Conservation (phyloP, 768 basidiomycete species). For the Rubroboletus pulcherrimus region DNA sequence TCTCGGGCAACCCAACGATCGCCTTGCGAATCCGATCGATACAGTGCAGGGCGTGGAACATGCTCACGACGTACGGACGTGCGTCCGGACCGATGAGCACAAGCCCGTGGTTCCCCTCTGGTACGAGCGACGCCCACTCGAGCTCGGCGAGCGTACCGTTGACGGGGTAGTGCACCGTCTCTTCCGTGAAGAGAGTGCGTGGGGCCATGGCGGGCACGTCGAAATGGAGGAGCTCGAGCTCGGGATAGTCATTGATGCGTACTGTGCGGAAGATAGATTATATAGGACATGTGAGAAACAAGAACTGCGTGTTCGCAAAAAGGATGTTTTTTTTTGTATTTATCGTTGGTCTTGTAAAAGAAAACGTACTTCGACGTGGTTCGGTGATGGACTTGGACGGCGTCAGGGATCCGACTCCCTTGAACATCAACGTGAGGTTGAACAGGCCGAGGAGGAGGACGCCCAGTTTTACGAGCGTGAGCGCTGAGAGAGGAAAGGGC, state of each 20-base stretch:
- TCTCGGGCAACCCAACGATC: slow-evolving; percentile 4
- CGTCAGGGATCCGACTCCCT: not conserved
- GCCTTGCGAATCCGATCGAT: slow-evolving; percentile 35
- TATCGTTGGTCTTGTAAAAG: too few species aligned
- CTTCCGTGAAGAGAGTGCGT: slow-evolving; percentile 20
- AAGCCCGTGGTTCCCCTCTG: slow-evolving; percentile 17
- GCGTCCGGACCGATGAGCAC: slow-evolving; percentile 11
- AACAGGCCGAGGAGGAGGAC: slow-evolving; percentile 19
- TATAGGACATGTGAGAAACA: not conserved
- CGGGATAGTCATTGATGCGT: slow-evolving; percentile 6
- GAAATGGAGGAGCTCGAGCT: slow-evolving; percentile 16
- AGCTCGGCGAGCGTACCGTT: slow-evolving; percentile 21
- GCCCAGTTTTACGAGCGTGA: slow-evolving; percentile 20
- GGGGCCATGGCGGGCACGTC: not conserved
- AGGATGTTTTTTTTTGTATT: too few species aligned
- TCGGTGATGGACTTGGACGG: not conserved
- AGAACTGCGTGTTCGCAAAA: not conserved
- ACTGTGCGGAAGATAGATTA: not conserved
- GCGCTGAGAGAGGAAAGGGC: slow-evolving; percentile 1
- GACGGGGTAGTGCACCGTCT: slow-evolving; percentile 23
- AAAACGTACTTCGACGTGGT: slow-evolving; percentile 15
- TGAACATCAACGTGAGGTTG: slow-evolving; percentile 14
- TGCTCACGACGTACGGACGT: slow-evolving; percentile 33
- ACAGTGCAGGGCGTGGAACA: slow-evolving; percentile 42
- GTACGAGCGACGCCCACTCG: slow-evolving; percentile 26